Percentiles rank a stretch among this genome's conserved stretches.
Conservation (phyloP, 768 basidiomycete species). For the Albatrellus ellisii region DNA sequence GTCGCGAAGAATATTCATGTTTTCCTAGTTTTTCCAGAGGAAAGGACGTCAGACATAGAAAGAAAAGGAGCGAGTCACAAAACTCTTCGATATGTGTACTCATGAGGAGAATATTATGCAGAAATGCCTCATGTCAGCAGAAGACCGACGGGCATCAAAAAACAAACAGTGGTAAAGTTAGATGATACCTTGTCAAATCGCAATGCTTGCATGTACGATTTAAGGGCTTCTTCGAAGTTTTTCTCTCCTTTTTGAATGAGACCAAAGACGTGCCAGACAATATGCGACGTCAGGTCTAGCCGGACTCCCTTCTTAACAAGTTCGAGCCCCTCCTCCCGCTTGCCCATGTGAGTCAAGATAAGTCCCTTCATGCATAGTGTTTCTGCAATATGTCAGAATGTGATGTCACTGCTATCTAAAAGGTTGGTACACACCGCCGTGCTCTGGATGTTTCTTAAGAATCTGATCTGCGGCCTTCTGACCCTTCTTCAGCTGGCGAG, state of each 20-base stretch:
- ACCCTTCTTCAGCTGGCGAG: constrained; percentile 78
- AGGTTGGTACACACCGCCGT: constrained; percentile 75
- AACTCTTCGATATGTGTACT: too few species aligned
- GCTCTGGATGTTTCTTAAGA: constrained; percentile 89
- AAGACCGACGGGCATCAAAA: background rate
- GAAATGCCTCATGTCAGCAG: too few species aligned
- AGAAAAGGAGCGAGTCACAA: background rate
- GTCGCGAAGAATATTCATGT: constrained; percentile 87
- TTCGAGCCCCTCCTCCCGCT: constrained; percentile 69
- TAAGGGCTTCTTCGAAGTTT: constrained; percentile 88
- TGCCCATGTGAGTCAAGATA: constrained; percentile 66
- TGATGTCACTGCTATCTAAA: constrained; percentile 5
- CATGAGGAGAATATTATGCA: too few species aligned
- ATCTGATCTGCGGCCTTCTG: constrained; percentile 87
- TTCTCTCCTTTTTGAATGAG: constrained; percentile 90
- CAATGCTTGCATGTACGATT: constrained; percentile 84
- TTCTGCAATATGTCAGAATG: constrained; percentile 35
- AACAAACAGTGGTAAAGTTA: background rate
- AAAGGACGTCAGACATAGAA: constrained; percentile 1
- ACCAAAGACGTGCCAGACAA: constrained; percentile 97
- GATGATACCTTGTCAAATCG: constrained; percentile 72
- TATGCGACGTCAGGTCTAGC: constrained; percentile 77
- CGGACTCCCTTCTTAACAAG: constrained; percentile 77
- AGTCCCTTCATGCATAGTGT: constrained; percentile 96
- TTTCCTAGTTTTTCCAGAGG: constrained; percentile 58